These are phyloP conservation scores for Euphorbia tirucalli DNA, from an alignment of 345 rosid genomes.

Conservation along the genomic window DNA sequence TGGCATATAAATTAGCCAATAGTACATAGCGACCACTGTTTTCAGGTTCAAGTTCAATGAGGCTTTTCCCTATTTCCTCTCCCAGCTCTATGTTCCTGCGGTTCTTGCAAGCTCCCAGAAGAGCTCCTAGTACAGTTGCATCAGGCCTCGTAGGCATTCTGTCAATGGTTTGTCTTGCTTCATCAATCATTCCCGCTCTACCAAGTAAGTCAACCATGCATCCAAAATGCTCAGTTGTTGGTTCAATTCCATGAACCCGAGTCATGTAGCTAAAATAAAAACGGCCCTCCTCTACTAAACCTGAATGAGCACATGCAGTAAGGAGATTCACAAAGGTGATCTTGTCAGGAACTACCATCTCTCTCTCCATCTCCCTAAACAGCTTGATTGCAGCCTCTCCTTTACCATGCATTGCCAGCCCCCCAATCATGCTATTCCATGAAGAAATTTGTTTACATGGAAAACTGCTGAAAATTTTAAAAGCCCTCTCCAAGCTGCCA, in stretches of 20 bases:
- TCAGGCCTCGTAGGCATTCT: slow-evolving; percentile 39
- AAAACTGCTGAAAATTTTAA: slow-evolving; percentile 29
- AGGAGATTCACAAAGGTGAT: slow-evolving; percentile 42
- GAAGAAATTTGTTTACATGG: slow-evolving; percentile 30
- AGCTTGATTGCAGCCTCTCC: slow-evolving; percentile 37
- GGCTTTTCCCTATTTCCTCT: slow-evolving; percentile 38
- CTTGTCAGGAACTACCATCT: slow-evolving; percentile 30
- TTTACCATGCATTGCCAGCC: slow-evolving; percentile 40
- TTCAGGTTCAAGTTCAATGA: slow-evolving; percentile 40
- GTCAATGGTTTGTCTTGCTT: slow-evolving; percentile 32
- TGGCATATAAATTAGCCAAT: slow-evolving; percentile 42
- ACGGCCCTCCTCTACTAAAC: slow-evolving; percentile 38
- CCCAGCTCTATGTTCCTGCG: slow-evolving; percentile 36
- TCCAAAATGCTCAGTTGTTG: slow-evolving; percentile 34
- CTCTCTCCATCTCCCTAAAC: slow-evolving; percentile 37
- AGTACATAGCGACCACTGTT: slow-evolving; percentile 46
- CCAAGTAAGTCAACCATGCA: slow-evolving; percentile 50
- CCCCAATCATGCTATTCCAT: slow-evolving; percentile 50
- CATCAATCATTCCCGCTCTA: slow-evolving; percentile 42
- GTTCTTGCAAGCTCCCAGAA: slow-evolving; percentile 43
- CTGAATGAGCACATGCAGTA: slow-evolving; percentile 45
- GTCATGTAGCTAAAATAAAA: slow-evolving; percentile 33
- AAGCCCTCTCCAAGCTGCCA: slow-evolving; percentile 45
- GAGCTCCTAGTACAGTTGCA: slow-evolving; percentile 37
- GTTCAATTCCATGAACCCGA: slow-evolving; percentile 28